Percentiles rank a stretch among this genome's conserved stretches.
Evolutionary conservation across 805 yeast genomes (phyloP).

Genomic region (Clavispora phyllophila): DNA sequence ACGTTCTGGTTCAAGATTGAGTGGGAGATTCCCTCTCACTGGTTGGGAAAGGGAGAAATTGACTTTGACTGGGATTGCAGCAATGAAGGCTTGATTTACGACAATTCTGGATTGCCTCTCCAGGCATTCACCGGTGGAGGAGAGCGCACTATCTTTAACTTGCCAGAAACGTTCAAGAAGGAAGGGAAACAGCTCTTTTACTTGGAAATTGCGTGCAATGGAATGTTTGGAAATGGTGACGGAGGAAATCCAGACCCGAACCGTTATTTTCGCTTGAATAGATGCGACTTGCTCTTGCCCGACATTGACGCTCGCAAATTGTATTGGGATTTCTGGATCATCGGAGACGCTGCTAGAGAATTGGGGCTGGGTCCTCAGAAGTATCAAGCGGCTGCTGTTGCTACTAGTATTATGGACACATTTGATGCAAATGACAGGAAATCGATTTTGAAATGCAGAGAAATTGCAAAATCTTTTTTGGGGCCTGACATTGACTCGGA

Average conservation of each 20-base stretch:
- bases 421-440: constrained; percentile 68
- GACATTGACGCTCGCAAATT: constrained; percentile 75
- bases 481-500: constrained; percentile 64
- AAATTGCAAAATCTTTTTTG: constrained; percentile 55
- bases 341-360: constrained; percentile 90
- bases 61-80: constrained; percentile 80
- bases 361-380: constrained; percentile 65
- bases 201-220: constrained; percentile 88
- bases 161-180: constrained; percentile 45
- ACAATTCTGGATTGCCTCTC: constrained; percentile 57
- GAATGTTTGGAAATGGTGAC: constrained; percentile 77
- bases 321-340: constrained; percentile 77
- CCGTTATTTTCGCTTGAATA: constrained; percentile 59
- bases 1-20: constrained; percentile 87
- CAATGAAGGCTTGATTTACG: constrained; percentile 80
- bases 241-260: constrained; percentile 70
- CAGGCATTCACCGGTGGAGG: constrained; percentile 90
- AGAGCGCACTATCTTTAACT: constrained; percentile 67
- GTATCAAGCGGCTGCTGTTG: constrained; percentile 73
- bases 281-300: constrained; percentile 78
- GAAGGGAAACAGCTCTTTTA: constrained; percentile 61
- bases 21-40: constrained; percentile 57
- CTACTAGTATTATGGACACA: constrained; percentile 75
- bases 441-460: constrained; percentile 58
- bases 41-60: constrained; percentile 47